Conservation (phyloP, 2,329 filamentous ascomycete genomes). For the Saccharata proteae region DNA sequence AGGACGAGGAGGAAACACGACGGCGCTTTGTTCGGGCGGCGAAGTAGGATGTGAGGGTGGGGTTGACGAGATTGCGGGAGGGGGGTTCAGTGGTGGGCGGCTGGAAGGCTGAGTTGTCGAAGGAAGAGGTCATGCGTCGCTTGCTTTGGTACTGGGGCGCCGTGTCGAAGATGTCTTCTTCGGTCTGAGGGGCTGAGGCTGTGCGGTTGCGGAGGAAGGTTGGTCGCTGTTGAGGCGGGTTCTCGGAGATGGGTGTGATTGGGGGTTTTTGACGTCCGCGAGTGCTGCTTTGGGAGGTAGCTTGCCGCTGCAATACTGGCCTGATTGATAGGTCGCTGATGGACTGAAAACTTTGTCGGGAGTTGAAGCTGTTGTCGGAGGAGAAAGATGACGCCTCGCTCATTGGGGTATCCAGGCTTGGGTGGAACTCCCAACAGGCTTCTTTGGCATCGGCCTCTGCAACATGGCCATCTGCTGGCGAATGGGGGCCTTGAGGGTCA, state of each 20-base stretch:
- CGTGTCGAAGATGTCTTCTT: constrained; percentile 9
- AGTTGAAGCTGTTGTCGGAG: constrained; percentile 17
- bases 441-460: constrained; percentile 44
- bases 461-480: constrained; percentile 31
- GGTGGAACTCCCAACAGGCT: constrained; percentile 56
- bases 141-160: constrained; percentile 15
- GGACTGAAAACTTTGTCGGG: constrained; percentile 12
- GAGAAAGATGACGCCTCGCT: constrained; percentile 36
- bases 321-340: constrained; percentile 14
- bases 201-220: constrained; percentile 16
- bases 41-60: too few species aligned
- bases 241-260: constrained; percentile 24
- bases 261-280: constrained; percentile 19
- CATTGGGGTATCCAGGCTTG: constrained; percentile 46
- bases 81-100: too few species aligned
- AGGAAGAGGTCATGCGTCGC: constrained; percentile 10
- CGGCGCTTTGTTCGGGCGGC: too few species aligned
- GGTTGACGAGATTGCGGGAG: too few species aligned
- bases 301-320: constrained; percentile 18
- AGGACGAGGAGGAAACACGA: too few species aligned
- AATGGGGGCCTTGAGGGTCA: constrained; percentile 26
- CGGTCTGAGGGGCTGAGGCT: constrained; percentile 16
- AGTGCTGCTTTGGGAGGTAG: constrained; percentile 21
- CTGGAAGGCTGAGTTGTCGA: too few species aligned
- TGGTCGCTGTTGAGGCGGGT: constrained; percentile 11